These are phyloP conservation scores for Colletotrichum spaethianum DNA, from an alignment of 2,329 filamentous ascomycete genomes.

Conservation along the genomic window DNA sequence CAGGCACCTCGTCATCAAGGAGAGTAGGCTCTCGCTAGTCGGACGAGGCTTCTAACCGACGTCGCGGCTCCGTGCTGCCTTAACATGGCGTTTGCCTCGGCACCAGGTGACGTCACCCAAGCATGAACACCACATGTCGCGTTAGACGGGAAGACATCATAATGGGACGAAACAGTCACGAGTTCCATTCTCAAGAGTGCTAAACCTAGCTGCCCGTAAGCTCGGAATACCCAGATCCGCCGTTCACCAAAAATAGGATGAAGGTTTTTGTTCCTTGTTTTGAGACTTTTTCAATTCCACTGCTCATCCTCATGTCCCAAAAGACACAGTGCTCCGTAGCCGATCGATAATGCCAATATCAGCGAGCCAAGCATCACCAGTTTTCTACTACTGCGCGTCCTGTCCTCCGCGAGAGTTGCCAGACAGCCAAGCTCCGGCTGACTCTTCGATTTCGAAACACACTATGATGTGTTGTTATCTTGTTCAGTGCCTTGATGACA, in stretches of 20 bases:
- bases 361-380: conserved; percentile 36
- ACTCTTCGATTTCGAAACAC: conserved; percentile 24
- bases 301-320: conserved; percentile 34
- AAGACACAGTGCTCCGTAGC: conserved; percentile 38
- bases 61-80: not conserved
- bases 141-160: not conserved
- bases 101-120: not conserved
- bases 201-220: conserved; percentile 37
- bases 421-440: conserved; percentile 4
- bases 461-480: not conserved
- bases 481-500: conserved; percentile 5
- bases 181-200: conserved; percentile 40
- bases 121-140: not conserved
- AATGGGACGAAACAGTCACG: conserved; percentile 40
- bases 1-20: not conserved
- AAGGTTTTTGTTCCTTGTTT: conserved; percentile 5
- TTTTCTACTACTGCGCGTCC: conserved; percentile 8
- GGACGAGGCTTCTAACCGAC: not conserved
- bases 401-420: conserved; percentile 30
- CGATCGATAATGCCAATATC: conserved; percentile 32
- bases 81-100: not conserved
- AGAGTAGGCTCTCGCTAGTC: too few species aligned
- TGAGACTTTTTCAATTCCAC: conserved; percentile 9
- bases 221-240: conserved; percentile 32
- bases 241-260: conserved; percentile 28